A percentile compares a stretch with the other conserved stretches of the same genome.
Conservation (phyloP, 495 filamentous ascomycete genomes). For the Sphaerosporella brunnea region DNA sequence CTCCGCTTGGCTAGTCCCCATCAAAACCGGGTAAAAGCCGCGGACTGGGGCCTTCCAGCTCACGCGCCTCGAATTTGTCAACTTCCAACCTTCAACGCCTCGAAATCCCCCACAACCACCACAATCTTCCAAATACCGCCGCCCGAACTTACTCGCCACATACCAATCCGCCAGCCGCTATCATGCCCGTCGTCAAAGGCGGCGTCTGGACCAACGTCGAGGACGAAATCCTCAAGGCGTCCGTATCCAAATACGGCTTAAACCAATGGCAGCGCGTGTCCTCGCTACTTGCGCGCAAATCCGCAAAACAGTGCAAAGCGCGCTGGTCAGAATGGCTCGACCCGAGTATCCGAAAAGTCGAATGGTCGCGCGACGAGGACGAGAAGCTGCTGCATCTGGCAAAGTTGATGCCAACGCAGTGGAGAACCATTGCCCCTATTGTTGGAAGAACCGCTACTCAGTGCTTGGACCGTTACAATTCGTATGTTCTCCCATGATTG, state of each 20-base stretch:
- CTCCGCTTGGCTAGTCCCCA: too few relatives aligned
- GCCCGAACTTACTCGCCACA: neutral
- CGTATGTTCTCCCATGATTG: neutral
- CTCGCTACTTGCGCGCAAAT: constrained; percentile 90
- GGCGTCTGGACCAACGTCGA: constrained; percentile 70
- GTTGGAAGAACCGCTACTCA: constrained; percentile 92
- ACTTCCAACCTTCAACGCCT: neutral
- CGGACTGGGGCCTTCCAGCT: too few relatives aligned
- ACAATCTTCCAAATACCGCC: neutral
- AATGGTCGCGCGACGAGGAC: constrained; percentile 97
- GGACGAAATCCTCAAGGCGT: constrained; percentile 94
- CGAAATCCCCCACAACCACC: neutral
- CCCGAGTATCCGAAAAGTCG: constrained; percentile 89
- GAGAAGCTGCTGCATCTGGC: constrained; percentile 91
- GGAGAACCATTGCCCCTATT: constrained; percentile 93
- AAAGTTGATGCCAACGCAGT: constrained; percentile 98
- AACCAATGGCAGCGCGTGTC: constrained; percentile 99
- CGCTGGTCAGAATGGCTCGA: constrained; percentile 98
- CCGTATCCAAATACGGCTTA: constrained; percentile 88
- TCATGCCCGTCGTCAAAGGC: constrained; percentile 94
- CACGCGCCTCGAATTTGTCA: neutral
- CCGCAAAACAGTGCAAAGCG: constrained; percentile 96
- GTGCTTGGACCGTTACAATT: constrained; percentile 85
- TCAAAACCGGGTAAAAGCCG: too few relatives aligned
- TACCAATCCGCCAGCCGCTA: too few relatives aligned